Evolutionary conservation across 176 grass and related monocot genomes (phyloP).

Genomic region (Olyra latifolia): DNA sequence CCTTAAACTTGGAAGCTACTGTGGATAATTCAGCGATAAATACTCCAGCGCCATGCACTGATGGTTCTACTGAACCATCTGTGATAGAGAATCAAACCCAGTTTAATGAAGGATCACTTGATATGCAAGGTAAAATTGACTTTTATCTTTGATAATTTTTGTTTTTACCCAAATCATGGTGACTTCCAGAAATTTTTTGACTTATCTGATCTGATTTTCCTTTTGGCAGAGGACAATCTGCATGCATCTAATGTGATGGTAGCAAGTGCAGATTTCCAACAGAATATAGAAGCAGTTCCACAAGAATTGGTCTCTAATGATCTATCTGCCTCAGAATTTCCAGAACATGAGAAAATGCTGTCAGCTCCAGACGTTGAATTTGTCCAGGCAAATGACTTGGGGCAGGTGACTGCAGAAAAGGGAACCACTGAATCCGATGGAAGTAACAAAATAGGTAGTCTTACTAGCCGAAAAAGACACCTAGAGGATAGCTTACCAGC

Average conservation of each 20-base stretch:
- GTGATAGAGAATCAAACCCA: constrained; percentile 23
- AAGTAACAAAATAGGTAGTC: constrained; percentile 79
- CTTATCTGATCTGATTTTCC: background rate
- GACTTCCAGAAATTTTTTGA: background rate
- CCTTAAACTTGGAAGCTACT: constrained; percentile 22
- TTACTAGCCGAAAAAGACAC: constrained; percentile 77
- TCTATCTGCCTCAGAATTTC: constrained; percentile 51
- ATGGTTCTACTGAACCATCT: constrained; percentile 38
- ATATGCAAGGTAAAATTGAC: constrained; percentile 54
- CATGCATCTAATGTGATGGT: constrained; percentile 31
- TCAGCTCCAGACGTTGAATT: constrained; percentile 54
- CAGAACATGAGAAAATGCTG: constrained; percentile 80
- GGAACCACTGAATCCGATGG: constrained; percentile 78
- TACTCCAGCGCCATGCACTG: constrained; percentile 17
- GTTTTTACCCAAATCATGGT: background rate
- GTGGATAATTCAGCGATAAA: constrained; percentile 11
- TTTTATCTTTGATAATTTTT: constrained; percentile 5
- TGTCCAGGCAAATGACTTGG: constrained; percentile 62
- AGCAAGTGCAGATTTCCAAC: constrained; percentile 37
- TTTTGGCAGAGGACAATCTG: constrained; percentile 36
- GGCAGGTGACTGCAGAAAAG: constrained; percentile 84
- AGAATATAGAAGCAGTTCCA: constrained; percentile 32
- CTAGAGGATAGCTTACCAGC: constrained; percentile 64
- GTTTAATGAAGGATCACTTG: constrained; percentile 27
- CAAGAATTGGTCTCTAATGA: constrained; percentile 39